Evolutionary conservation across 768 basidiomycete species (phyloP).

Genomic region (Russula sp.): DNA sequence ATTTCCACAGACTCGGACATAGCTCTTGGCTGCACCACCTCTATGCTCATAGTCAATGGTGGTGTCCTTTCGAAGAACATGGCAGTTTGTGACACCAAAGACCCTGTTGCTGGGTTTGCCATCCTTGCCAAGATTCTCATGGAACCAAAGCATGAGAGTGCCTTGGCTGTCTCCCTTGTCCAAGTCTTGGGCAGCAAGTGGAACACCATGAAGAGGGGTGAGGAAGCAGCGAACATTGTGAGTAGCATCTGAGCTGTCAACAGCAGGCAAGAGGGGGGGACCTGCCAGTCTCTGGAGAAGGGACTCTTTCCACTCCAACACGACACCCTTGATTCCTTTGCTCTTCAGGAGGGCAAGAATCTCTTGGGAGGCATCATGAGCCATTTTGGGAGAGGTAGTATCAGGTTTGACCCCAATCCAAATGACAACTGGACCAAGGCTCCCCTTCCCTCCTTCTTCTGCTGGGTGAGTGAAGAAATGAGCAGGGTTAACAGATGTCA

Average conservation of each 20-base stretch:
- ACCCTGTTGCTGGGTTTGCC: neutral
- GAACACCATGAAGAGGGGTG: neutral
- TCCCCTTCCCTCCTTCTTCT: neutral
- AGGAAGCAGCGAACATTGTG: neutral
- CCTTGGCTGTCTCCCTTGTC: neutral
- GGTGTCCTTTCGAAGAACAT: neutral
- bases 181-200: neutral
- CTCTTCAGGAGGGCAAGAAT: slow-evolving; percentile 3
- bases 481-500: slow-evolving; percentile 1
- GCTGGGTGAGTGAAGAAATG: neutral
- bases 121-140: neutral
- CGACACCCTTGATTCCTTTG: slow-evolving; percentile 7
- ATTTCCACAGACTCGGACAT: neutral
- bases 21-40: neutral
- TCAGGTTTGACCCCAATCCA: slow-evolving; percentile 6
- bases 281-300: slow-evolving; percentile 1
- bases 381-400: slow-evolving; percentile 13
- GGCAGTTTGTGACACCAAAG: neutral
- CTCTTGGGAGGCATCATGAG: slow-evolving; percentile 8
- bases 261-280: neutral
- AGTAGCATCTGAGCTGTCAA: neutral
- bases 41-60: neutral
- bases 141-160: neutral
- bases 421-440: slow-evolving; percentile 16
- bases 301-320: slow-evolving; percentile 16